A percentile compares a stretch with the other conserved stretches of the same genome.
Evolutionary conservation across 2,329 filamentous ascomycete genomes (phyloP).

Genomic region (Leptographium radiaticola): DNA sequence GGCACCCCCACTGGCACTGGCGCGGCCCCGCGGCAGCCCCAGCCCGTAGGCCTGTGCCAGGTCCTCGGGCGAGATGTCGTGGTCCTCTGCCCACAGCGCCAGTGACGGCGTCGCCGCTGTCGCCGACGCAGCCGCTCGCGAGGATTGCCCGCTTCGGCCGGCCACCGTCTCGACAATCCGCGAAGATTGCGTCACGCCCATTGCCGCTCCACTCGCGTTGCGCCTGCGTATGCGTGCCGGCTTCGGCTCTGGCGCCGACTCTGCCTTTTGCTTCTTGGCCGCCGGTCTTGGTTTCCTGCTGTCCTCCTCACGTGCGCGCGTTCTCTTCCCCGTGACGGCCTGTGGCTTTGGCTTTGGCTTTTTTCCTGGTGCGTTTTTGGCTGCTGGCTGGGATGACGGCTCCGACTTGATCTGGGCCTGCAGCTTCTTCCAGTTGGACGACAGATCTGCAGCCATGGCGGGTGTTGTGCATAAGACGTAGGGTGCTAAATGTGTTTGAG

Average conservation of each 20-base stretch:
- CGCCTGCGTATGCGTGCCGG: neutral
- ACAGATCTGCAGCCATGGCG: constrained; percentile 35
- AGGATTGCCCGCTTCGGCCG: neutral
- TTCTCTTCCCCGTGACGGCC: constrained; percentile 16
- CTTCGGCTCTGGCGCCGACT: neutral
- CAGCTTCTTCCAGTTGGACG: constrained; percentile 68
- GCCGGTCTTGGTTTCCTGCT: constrained; percentile 10
- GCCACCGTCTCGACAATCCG: constrained; percentile 20
- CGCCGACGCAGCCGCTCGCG: neutral
- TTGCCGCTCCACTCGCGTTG: constrained; percentile 16
- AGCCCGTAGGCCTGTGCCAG: constrained; percentile 50
- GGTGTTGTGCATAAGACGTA: no score
- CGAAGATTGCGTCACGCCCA: constrained; percentile 45
- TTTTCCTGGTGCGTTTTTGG: constrained; percentile 14
- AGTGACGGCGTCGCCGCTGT: constrained; percentile 34
- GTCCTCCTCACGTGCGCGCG: constrained; percentile 24
- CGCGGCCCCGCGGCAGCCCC: constrained; percentile 20
- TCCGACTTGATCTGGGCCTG: constrained; percentile 47
- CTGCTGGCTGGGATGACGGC: constrained; percentile 21
- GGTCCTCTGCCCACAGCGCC: constrained; percentile 46
- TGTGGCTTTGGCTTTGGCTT: constrained; percentile 12
- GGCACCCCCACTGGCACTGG: neutral
- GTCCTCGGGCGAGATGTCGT: constrained; percentile 46
- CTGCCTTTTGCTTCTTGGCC: constrained; percentile 6
- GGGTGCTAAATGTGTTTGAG: no score